Evolutionary conservation across 805 yeast genomes (phyloP), one percentile per base, ranked within the genome.

Genomic region (Kodamaea nitidulidarum): DNA sequence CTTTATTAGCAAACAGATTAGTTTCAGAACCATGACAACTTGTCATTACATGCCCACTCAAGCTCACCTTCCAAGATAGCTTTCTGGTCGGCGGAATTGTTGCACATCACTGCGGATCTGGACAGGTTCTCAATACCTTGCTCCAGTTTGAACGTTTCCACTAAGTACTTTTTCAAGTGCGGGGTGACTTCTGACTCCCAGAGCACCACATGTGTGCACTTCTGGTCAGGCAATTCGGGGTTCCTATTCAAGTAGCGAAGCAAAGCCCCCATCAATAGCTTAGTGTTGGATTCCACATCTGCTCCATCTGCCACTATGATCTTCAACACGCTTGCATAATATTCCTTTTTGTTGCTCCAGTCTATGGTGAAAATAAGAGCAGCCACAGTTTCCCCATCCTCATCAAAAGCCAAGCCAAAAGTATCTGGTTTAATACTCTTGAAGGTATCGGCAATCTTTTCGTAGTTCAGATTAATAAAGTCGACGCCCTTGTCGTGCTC

Each of bases 41-140:
- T 68, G 38, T 54, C 62, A 45, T 68, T 68, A 35, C 60, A 60
- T 41, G 64, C 73, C 74, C 74, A 68, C 8, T 65, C 45, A 15
- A 65, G 39, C 2, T 56, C 44, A 2, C 66, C 65, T 4, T 32
- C 40, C 24, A 39, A 28, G 35, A 66, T 46, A 32, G 47, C 41
- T 4, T 46, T 35, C 30, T 65, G 55, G n/a, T 64, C 67, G 1
- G 31, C 40, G 4, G 40, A 45, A 32, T 54, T 50, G 40, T 55
- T 49, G 39, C 61, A 49, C 34, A 57, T 51, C 8, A 63, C 45
- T 11, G 73, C 72, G 36, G 70, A 58, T 28, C 61, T 43, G 4
- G 71, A 65, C 4, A 56, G 35, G 40, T 68, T 68, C 28, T 60
- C 66, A 11, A 53, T 35, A 2, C 61, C 61, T n/a, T 35, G 41